Evolutionary conservation across 2,329 filamentous ascomycete genomes (phyloP).

Genomic region (Stachybotrys elegans): DNA sequence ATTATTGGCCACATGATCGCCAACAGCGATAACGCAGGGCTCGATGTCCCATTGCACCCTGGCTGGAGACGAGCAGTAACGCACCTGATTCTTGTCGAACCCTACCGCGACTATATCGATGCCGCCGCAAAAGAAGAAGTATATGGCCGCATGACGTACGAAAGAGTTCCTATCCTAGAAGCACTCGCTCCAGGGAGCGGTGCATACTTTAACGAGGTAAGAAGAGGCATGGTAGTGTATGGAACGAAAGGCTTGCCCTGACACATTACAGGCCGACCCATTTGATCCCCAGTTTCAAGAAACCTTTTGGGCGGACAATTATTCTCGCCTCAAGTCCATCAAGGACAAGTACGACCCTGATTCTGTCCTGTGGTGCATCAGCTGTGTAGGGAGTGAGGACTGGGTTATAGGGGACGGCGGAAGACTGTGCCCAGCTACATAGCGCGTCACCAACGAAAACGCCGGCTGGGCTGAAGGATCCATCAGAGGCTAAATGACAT

Average conservation of each 20-base stretch:
- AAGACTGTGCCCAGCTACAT: too few species aligned
- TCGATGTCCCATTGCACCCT: constrained; percentile 13
- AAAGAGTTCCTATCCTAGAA: constrained; percentile 18
- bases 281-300: constrained; percentile 24
- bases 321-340: constrained; percentile 20
- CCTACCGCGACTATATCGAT: constrained; percentile 8
- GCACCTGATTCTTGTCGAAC: constrained; percentile 8
- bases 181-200: constrained; percentile 29
- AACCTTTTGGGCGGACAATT: constrained; percentile 30
- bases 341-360: constrained; percentile 29
- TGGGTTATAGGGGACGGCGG: too few species aligned
- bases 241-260: too few species aligned
- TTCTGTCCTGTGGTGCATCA: constrained; percentile 29
- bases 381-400: constrained; percentile 30
- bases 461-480: too few species aligned
- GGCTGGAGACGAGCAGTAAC: constrained; percentile 15
- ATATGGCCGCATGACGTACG: constrained; percentile 16
- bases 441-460: too few species aligned
- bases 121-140: constrained; percentile 7
- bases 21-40: constrained; percentile 10
- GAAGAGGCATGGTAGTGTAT: too few species aligned
- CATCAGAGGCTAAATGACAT: too few species aligned
- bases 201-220: constrained; percentile 33
- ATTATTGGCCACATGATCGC: constrained; percentile 17
- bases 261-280: constrained; percentile 28